phyloP scores from a whole-genome alignment of 441 rosid species.

The Euphorbia schlechtendalii region DNA sequence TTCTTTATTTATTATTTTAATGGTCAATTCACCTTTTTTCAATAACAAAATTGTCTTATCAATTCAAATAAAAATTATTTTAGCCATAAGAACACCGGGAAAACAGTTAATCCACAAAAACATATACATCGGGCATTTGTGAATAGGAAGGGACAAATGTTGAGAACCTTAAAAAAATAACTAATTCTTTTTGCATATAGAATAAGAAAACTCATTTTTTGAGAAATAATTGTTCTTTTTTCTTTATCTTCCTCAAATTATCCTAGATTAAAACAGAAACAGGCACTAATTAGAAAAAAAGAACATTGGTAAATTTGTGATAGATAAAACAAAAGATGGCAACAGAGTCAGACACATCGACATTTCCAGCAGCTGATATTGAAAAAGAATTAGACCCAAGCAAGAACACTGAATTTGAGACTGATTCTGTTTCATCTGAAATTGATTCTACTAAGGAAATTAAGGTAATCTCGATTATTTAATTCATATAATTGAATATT shows the following conservation, averaged over 20 bases:
- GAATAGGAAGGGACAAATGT: background rate
- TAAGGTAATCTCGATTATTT: slow-evolving; percentile 24
- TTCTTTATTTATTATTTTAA: background rate
- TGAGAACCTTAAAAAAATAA: slow-evolving; percentile 13
- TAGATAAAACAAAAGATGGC: too few relatives aligned
- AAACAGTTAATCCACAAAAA: slow-evolving; percentile 3
- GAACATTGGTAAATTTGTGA: too few relatives aligned
- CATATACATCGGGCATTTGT: slow-evolving; percentile 21
- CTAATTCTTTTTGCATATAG: slow-evolving; percentile 6
- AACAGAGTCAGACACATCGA: slow-evolving; percentile 12
- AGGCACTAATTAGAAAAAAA: too few relatives aligned
- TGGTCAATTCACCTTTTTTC: too few relatives aligned
- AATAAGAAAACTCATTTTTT: background rate
- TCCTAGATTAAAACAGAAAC: background rate
- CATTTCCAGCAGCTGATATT: slow-evolving; percentile 42
- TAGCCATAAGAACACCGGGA: background rate
- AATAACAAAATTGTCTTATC: too few relatives aligned
- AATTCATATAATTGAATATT: too few relatives aligned
- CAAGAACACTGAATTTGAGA: slow-evolving; percentile 27
- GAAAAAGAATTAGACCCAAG: slow-evolving; percentile 32
- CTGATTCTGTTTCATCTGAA: slow-evolving; percentile 43
- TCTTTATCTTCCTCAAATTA: background rate
- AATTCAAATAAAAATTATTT: background rate
- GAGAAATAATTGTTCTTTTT: background rate
- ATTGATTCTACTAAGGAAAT: slow-evolving; percentile 24